Evolutionary conservation across 2,329 filamentous ascomycete species (phyloP), one percentile per base, ranked within the genome.

Genomic region (Aspergillus neoniger): DNA sequence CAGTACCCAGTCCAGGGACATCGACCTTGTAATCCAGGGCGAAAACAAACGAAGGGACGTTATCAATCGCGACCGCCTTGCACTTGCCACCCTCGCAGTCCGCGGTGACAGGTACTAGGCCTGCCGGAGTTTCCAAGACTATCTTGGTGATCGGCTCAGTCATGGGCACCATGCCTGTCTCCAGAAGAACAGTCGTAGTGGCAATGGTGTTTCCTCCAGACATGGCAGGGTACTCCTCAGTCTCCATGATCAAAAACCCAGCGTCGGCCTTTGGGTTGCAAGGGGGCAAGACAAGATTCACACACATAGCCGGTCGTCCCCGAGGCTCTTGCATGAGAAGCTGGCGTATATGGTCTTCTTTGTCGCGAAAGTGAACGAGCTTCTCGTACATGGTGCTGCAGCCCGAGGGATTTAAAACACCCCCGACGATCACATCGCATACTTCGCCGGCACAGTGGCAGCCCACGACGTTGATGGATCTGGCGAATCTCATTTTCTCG

Each of bases 401-500:
- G 3, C 72, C 55, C 1, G 64, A 58, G 1, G 64, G 76, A 17
- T 83, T 77, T 1, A 79, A 70, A 3, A 83, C 78, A 14, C 80
- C 82, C 17, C 80, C 79, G 8, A 79, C 72, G 38, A 83, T 75
- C 9, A 83, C 81, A 64, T 83, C 80, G 59, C 81, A 77, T 0
- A 81, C 77, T 67, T 79, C 74, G 12, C 70, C 71, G 36, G 64
- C 71, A 19, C 64, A 66, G 49, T 70, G 65, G 57, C 56, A 60
- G 50, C 62, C 66, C 4, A 66, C 63, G 0, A 63, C 50, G 32
- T 43, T 61, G 4, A 68, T 60, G 19, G 57, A 43, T 6, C 32
- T 36, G 12, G 12, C 10, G 32, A 15, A 2, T 36, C 32, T 14
- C 32, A 36, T 14, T 14, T 15, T 32, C 5, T 14, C 2, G 32